Evolutionary conservation across 371 early-diverging fungal species (phyloP), one percentile per base, ranked within the genome.

Genomic region (Actinomortierella ambigua): DNA sequence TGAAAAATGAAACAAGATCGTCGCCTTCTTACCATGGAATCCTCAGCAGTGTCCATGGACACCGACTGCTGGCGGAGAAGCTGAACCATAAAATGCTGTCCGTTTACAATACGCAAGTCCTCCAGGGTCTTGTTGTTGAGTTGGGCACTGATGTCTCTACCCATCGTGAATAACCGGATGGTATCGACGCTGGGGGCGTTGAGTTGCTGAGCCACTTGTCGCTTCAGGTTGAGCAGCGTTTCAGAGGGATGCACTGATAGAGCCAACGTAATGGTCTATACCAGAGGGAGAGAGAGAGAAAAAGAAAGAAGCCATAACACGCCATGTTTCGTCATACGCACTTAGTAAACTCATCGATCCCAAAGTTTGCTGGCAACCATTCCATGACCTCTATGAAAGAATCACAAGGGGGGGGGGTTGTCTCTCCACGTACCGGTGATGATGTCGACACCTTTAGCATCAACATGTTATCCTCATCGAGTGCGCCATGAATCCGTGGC

Each of bases 41-140:
- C 34, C 11, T 34, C 11, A 11, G 34, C 11, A 34, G 4, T 4
- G 34, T 34, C 34, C 34, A 34, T 34, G 7, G 34, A 34, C 44
- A 3, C 43, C 34, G 15, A 15, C 26, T 24, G 58, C 53, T 9
- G 40, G 29, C 17, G 27, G 58, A 20, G 78, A 63, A 49, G 46
- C 69, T 22, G 64, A 49, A 15, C 61, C 77, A 40, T 77, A 59
- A 27, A 79, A 63, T 7, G 67, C 53, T 68, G 69, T 8, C 64
- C 57, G 51, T 77, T 63, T 11, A 63, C 64, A 23, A 79, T 48
- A 4, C 59, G 65, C 22, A 77, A 43, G 22, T 79, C 79, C 24
- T 79, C 75, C 29, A 79, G 34, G 0, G 79, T 75, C 50, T 55
- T 69, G 39, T 59, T 56, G 55, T 79, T 75, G 42, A 53, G 54